Conservation (phyloP, 495 filamentous ascomycete species). For the Articulospora tetracladia region DNA sequence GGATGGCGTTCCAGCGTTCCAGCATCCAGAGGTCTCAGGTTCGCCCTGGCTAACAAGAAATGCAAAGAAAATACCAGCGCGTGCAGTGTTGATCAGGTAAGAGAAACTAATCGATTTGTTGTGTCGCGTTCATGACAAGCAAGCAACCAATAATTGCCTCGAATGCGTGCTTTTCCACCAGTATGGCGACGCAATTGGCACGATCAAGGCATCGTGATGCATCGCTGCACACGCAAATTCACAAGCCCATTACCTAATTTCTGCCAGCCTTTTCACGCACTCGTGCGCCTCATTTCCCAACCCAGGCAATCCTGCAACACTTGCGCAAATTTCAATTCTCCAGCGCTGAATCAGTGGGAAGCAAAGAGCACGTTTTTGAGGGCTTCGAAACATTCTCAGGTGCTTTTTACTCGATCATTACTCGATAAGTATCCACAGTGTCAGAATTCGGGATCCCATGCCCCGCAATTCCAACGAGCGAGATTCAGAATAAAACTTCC, state of each 20-base stretch:
- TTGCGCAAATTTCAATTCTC: background rate
- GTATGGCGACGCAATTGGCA: background rate
- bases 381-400: background rate
- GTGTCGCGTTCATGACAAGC: slow-evolving; percentile 34
- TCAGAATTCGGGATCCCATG: background rate
- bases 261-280: background rate
- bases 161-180: slow-evolving; percentile 1
- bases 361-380: background rate
- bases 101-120: slow-evolving; percentile 8
- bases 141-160: slow-evolving; percentile 73
- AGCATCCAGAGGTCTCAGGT: background rate
- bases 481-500: background rate
- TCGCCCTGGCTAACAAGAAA: background rate
- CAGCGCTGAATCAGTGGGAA: background rate
- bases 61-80: background rate
- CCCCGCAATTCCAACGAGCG: background rate
- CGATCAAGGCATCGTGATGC: background rate
- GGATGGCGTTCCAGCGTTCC: background rate
- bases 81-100: slow-evolving; percentile 12
- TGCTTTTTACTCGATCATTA: slow-evolving; percentile 7
- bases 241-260: slow-evolving; percentile 1
- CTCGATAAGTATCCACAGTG: slow-evolving; percentile 3
- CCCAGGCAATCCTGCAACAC: background rate
- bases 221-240: background rate
- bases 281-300: background rate